phyloP scores from a whole-genome alignment of 495 filamentous ascomycete genomes.

The Penicilliopsis zonata region DNA sequence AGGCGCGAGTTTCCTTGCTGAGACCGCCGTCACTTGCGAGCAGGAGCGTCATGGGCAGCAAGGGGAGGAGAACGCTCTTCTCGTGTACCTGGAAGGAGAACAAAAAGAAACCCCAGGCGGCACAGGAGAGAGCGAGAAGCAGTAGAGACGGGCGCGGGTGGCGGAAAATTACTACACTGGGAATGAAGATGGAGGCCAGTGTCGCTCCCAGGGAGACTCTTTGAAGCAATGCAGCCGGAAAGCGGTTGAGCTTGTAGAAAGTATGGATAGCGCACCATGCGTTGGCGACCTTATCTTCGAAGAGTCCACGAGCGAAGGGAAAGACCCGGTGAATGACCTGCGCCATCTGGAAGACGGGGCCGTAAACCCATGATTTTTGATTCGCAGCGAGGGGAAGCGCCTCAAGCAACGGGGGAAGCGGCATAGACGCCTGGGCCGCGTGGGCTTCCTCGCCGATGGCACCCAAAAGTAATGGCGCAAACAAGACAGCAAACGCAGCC shows the following conservation, averaged over 20 bases:
- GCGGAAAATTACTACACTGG: constrained; percentile 67
- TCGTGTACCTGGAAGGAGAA: constrained; percentile 98
- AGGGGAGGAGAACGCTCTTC: constrained; percentile 83
- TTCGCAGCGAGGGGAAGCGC: constrained; percentile 47
- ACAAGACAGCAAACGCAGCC: constrained; percentile 59
- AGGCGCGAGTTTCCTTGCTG: constrained; percentile 61
- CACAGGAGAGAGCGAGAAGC: constrained; percentile 64
- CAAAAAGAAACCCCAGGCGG: constrained; percentile 93
- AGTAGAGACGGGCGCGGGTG: constrained; percentile 66
- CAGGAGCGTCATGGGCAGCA: constrained; percentile 83
- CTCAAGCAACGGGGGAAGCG: constrained; percentile 44
- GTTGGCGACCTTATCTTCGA: constrained; percentile 98
- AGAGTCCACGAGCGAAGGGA: constrained; percentile 85
- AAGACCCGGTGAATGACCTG: constrained; percentile 86
- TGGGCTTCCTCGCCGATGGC: constrained; percentile 18
- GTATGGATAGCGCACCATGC: constrained; percentile 92
- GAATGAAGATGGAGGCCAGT: constrained; percentile 58
- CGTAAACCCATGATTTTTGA: constrained; percentile 54
- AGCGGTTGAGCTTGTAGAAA: constrained; percentile 69
- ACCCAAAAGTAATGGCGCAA: constrained; percentile 62
- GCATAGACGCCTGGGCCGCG: constrained; percentile 24
- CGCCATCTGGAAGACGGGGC: constrained; percentile 57
- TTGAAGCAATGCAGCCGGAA: constrained; percentile 55
- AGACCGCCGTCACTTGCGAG: constrained; percentile 68
- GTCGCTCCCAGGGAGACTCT: constrained; percentile 67